These are phyloP conservation scores for Harrya chromipes DNA, from an alignment of 768 basidiomycete species.

Conservation along the genomic window DNA sequence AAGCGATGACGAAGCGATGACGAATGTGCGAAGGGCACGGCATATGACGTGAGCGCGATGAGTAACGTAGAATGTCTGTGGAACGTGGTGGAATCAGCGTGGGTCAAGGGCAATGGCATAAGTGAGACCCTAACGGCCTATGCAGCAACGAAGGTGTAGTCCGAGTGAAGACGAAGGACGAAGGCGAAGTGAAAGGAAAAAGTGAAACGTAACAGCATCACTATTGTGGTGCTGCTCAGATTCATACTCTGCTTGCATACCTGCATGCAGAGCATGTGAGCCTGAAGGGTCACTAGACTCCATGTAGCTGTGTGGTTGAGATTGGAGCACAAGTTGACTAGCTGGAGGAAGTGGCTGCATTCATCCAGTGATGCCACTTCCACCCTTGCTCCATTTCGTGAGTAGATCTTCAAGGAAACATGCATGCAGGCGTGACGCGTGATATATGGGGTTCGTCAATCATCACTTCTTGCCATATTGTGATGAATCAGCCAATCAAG, in stretches of 20 bases:
- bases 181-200: no score
- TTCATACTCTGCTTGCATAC: constrained; percentile 10
- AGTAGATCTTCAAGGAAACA: constrained; percentile 75
- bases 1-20: no score
- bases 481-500: constrained; percentile 67
- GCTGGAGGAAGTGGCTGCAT: constrained; percentile 50
- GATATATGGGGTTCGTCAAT: constrained; percentile 82
- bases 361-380: constrained; percentile 51
- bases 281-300: constrained; percentile 31
- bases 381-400: constrained; percentile 65
- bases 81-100: no score
- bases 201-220: no score
- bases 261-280: constrained; percentile 21
- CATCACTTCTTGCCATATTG: constrained; percentile 67
- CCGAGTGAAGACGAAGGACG: no score
- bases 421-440: constrained; percentile 75
- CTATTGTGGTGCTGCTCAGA: constrained; percentile 17
- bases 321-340: constrained; percentile 25
- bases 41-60: no score
- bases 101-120: no score
- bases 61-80: no score
- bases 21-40: no score
- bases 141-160: no score
- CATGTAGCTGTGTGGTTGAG: constrained; percentile 14
- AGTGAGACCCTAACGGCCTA: no score